A percentile compares a stretch with the other conserved stretches of the same genome.
Conservation (phyloP, 2,329 filamentous ascomycete species). For the Aspergillus persii region DNA sequence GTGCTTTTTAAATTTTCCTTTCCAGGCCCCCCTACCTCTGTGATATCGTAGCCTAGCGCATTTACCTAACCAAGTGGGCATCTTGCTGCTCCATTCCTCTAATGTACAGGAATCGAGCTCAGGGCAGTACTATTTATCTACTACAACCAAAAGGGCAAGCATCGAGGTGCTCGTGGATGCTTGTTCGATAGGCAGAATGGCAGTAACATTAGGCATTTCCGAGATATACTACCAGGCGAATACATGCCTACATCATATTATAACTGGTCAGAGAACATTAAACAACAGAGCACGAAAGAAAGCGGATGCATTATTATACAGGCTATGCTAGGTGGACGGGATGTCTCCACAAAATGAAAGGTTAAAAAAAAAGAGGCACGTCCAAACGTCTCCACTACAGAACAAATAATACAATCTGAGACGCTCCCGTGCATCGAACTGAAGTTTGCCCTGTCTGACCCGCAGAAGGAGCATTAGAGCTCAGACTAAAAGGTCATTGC, state of each 20-base stretch:
- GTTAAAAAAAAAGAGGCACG: neutral
- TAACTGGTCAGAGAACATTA: neutral
- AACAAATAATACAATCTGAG: neutral
- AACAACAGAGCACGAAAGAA: neutral
- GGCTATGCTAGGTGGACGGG: neutral
- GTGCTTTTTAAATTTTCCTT: too few species aligned
- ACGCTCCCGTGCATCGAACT: neutral
- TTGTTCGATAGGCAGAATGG: too few species aligned
- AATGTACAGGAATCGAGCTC: too few species aligned
- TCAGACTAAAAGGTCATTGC: neutral
- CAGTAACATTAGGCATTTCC: neutral
- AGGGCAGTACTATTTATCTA: too few species aligned
- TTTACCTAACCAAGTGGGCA: too few species aligned
- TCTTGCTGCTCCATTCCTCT: too few species aligned
- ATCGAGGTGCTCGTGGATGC: too few species aligned
- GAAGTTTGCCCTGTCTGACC: slow-evolving; percentile 13
- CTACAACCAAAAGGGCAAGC: too few species aligned
- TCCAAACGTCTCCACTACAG: neutral
- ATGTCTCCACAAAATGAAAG: neutral
- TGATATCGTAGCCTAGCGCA: too few species aligned
- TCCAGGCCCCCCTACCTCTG: too few species aligned
- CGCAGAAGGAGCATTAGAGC: slow-evolving; percentile 11
- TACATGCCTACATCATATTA: neutral
- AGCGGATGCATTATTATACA: neutral
- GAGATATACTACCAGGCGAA: neutral